Base-by-base conservation (phyloP, 495 filamentous ascomycete genomes). In the Tuber melanosporum region DNA sequence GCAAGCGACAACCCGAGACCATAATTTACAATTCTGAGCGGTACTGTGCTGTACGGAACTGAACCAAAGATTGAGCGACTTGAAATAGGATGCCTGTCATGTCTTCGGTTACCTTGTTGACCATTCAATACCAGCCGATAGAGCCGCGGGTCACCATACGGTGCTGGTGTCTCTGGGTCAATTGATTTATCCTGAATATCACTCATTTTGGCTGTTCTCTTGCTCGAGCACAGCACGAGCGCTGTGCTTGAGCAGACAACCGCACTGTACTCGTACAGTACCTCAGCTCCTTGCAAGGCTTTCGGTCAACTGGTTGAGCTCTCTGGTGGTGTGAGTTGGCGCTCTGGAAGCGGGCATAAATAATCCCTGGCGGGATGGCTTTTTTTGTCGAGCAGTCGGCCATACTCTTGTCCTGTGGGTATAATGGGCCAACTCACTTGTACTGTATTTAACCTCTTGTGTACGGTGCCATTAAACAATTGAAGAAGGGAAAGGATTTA, bases 41-140 rank as follows among this genome's bases (percentile, higher is more conserved):
- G 57, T 66, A 66, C 57, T 36, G 26, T 66, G 14, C 57, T 36
- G 15, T 36, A 19, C 57, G 26, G 57, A 66, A 57, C 52, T 57
- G n/a, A n/a, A 66, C 57, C 57, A 66, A 36, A 66, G 57, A 66
- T 36, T 66, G 57, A 66, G 57, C n/a, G 57, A 66, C 57, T 66
- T 36, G 57, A 19, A 36, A 66, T 36, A 66, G 26, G 57, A 26
- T 36, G 57, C 57, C 26, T 66, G 57, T 19, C 26, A 66, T 66
- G 57, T 12, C 32, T 8, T 66, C 26, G 57, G 26, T 66, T 36
- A 32, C 26, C 57, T 8, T 26, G 57, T 66, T 66, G 15, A 36
- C 57, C 57, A 66, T 66, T 66, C 57, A 36, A 66, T 66, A 9
- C 26, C 57, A 66, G 32, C 57, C 26, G 57, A 36, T 66, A 36